Base-by-base conservation (phyloP, 2,329 filamentous ascomycete species). In the Cyphellophora attinorum region DNA sequence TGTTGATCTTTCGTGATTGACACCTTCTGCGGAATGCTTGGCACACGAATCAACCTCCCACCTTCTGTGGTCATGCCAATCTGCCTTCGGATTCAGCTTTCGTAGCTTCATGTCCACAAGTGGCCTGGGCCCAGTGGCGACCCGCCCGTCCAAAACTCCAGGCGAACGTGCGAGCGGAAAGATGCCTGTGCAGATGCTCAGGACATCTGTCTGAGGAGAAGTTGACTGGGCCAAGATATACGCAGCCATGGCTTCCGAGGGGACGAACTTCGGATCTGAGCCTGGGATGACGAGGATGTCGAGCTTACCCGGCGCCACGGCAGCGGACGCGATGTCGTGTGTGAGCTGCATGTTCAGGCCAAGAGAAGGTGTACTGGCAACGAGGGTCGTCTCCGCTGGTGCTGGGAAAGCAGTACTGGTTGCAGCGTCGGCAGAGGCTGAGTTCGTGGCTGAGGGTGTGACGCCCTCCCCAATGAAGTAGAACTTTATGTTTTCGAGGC, bases 271-370 rank as follows among this genome's bases (percentile, higher is more conserved):
- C 0, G 58, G 59, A 5, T 59, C 49, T 1, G 59, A 56, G 3
- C 60, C 60, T 0, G 60, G 59, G 5, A 63, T 49, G 19, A 59
- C 25, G 3, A 62, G 37, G 18, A 59, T 42, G 34, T 61, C 58
- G 0, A 62, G 43, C 1, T 49, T 51, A 3, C 58, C 57, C 1
- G 58, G 57, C 2, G 51, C 42, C 5, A 62, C 57, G 3, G 36
- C 41, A 2, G 43, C 13, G 29, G 55, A 53, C n/a, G 41, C 29
- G 34, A 60, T 57, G 42, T 58, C 57, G 23, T 50, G 43, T 29
- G 58, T 54, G 11, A 45, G 39, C 2, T 31, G 34, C 25, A 43
- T 38, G 16, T 34, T 35, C 3, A 45, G 34, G 13, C 38, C 32
- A 11, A 36, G 15, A n/a, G 18, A 18, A 16, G 11, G 19, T 5